Conservation (phyloP, 2,329 filamentous ascomycete species). For the Neofusicoccum parvum region DNA sequence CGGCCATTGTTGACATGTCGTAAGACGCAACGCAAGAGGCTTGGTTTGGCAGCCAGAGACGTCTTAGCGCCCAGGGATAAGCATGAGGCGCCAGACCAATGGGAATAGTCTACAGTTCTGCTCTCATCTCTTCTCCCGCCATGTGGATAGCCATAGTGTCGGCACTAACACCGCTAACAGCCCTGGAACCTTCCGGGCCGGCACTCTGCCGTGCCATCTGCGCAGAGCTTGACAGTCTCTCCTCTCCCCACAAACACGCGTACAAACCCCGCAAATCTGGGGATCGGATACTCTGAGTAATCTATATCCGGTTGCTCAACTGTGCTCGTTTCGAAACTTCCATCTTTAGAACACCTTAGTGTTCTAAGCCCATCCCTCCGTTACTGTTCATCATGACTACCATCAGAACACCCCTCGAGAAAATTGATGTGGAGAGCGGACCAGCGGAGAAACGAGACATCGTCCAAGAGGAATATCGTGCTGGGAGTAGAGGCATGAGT, state of each 20-base stretch:
- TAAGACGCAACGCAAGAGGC: too few relatives aligned
- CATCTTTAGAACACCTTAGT: too few relatives aligned
- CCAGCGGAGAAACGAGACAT: neutral
- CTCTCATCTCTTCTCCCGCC: neutral
- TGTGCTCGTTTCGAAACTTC: neutral
- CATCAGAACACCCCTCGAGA: neutral
- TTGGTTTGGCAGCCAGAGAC: too few relatives aligned
- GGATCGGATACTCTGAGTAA: neutral
- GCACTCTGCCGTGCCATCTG: neutral
- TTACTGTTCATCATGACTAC: neutral
- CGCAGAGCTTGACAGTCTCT: neutral
- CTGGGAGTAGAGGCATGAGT: constrained; percentile 21
- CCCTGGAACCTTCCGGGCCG: neutral
- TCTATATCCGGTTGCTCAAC: neutral
- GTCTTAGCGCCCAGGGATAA: neutral
- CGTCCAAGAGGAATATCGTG: neutral
- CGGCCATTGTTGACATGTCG: neutral
- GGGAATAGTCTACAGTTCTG: neutral
- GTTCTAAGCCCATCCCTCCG: too few relatives aligned
- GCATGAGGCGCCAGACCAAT: neutral
- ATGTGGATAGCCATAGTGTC: neutral
- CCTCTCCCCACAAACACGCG: too few relatives aligned
- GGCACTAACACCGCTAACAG: neutral
- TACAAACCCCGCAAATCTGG: neutral
- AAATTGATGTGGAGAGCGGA: neutral